Evolutionary conservation across 805 yeast genomes (phyloP).

Genomic region (Teunomyces aglyptinius): DNA sequence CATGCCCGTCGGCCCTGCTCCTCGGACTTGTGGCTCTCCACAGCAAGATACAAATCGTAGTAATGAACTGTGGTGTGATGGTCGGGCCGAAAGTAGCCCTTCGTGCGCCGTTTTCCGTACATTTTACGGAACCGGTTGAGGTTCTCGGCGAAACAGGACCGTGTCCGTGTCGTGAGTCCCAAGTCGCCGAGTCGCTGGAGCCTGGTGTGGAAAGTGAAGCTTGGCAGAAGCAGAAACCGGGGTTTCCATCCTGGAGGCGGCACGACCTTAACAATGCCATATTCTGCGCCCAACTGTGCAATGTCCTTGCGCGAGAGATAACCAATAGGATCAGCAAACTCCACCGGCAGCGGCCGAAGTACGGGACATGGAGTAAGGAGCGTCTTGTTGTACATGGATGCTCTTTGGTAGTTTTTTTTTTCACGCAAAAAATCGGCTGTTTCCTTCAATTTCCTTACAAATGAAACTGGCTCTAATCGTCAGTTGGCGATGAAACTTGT

Average conservation of each 20-base stretch:
- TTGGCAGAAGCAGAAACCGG: conserved; percentile 52
- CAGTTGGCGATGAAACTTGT: not conserved
- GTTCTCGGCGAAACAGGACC: conserved; percentile 61
- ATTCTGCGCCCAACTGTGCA: conserved; percentile 41
- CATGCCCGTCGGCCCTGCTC: conserved; percentile 7
- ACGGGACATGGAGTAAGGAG: conserved; percentile 44
- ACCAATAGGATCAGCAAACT: conserved; percentile 50
- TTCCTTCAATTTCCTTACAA: no score
- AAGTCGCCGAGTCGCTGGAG: conserved; percentile 66
- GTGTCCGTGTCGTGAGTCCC: conserved; percentile 58
- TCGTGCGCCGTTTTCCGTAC: conserved; percentile 20
- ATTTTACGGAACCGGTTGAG: conserved; percentile 55
- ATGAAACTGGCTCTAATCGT: not conserved
- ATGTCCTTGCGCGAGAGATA: conserved; percentile 45
- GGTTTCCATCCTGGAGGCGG: conserved; percentile 58
- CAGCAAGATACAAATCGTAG: conserved; percentile 39
- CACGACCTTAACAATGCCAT: conserved; percentile 51
- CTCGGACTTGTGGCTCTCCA: conserved; percentile 29
- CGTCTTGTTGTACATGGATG: conserved; percentile 18
- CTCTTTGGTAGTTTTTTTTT: no score
- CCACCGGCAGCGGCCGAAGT: conserved; percentile 41
- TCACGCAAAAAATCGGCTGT: no score
- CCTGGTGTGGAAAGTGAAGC: conserved; percentile 64
- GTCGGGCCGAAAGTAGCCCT: conserved; percentile 2
- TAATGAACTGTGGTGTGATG: conserved; percentile 21